A percentile compares a stretch with the other conserved stretches of the same genome.
These are phyloP conservation scores for Phaeosphaeria sp. DNA, from an alignment of 2,329 filamentous ascomycete species.

Conservation along the genomic window DNA sequence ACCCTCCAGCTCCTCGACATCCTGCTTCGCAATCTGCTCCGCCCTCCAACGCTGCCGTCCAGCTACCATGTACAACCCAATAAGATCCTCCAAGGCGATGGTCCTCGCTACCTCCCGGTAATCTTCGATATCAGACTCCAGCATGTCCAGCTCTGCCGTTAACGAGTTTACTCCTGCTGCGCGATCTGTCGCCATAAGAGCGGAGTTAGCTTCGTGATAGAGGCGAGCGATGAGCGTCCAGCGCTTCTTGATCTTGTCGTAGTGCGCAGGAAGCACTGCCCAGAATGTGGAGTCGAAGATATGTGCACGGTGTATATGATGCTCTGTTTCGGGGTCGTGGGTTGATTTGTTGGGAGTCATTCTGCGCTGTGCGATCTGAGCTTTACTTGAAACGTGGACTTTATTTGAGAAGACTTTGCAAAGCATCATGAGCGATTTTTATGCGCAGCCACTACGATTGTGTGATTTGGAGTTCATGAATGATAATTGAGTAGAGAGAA, in stretches of 20 bases:
- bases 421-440: background rate
- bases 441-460: background rate
- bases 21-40: constrained; percentile 18
- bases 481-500: no score
- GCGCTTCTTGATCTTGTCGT: constrained; percentile 12
- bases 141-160: constrained; percentile 19
- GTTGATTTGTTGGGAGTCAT: background rate
- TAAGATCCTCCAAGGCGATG: constrained; percentile 16
- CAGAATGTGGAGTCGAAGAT: constrained; percentile 13
- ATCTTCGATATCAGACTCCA: constrained; percentile 12
- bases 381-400: background rate
- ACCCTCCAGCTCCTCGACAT: constrained; percentile 16
- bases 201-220: constrained; percentile 8
- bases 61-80: constrained; percentile 18
- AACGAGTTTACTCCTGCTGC: constrained; percentile 12
- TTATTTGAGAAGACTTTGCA: background rate
- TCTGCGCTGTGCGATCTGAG: background rate
- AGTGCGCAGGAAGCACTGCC: constrained; percentile 14
- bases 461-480: background rate
- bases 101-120: constrained; percentile 10
- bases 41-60: constrained; percentile 12
- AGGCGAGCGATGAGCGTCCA: constrained; percentile 8
- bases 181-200: constrained; percentile 10
- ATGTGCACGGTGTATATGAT: background rate
- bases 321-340: background rate